Evolutionary conservation across 345 rosid genomes (phyloP).

Genomic region (Syzygium jambos): DNA sequence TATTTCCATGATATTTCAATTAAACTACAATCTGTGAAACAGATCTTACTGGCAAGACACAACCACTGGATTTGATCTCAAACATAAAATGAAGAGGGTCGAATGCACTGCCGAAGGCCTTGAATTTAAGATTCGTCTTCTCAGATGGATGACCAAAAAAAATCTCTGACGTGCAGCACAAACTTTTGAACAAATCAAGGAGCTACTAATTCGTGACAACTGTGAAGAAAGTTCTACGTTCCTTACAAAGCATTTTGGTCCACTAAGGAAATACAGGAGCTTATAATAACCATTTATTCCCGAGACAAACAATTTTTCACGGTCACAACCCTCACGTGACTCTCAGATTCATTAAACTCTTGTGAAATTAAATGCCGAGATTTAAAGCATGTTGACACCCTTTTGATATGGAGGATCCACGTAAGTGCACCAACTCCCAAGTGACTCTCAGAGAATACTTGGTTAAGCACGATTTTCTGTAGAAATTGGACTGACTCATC

Average conservation of each 20-base stretch:
- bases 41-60: not conserved
- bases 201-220: not conserved
- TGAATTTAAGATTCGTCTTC: not conserved
- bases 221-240: not conserved
- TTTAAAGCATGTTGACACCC: not conserved
- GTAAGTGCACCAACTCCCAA: not conserved
- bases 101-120: not conserved
- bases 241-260: not conserved
- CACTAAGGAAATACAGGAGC: not conserved
- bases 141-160: not conserved
- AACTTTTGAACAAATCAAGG: not conserved
- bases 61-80: not conserved
- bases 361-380: not conserved
- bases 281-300: not conserved
- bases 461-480: not conserved
- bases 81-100: not conserved
- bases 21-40: not conserved
- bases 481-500: not conserved
- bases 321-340: not conserved
- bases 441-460: not conserved
- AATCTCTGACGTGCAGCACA: not conserved
- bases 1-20: not conserved
- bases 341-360: not conserved
- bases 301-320: not conserved
- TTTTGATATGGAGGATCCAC: not conserved